These are phyloP conservation scores for Torulaspora quercuum DNA, from an alignment of 805 yeast genomes.

Conservation along the genomic window DNA sequence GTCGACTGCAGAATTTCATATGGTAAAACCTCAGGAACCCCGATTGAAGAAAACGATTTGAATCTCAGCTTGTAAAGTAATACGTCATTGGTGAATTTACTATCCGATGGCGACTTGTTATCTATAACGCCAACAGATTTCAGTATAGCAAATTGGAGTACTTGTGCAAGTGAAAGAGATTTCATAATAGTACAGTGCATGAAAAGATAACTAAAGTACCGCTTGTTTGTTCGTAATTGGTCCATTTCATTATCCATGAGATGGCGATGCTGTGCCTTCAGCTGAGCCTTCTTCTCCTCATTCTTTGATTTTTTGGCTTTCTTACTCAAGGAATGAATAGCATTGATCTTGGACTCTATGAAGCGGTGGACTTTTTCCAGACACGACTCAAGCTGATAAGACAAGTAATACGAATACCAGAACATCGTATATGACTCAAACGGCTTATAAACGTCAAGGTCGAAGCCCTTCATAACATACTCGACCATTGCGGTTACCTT, in stretches of 20 bases:
- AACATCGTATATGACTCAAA: constrained; percentile 67
- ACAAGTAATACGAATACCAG: constrained; percentile 61
- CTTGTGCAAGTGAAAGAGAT: constrained; percentile 36
- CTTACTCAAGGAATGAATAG: constrained; percentile 37
- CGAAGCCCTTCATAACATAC: constrained; percentile 69
- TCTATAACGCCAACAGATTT: constrained; percentile 28
- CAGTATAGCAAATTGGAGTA: constrained; percentile 33
- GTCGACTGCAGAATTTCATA: constrained; percentile 35
- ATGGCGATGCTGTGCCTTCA: constrained; percentile 36
- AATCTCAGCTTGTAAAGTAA: constrained; percentile 55
- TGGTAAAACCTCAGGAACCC: constrained; percentile 65
- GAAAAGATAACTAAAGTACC: constrained; percentile 27
- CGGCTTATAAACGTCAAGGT: constrained; percentile 64
- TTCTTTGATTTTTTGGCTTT: constrained; percentile 48
- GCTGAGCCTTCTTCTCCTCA: constrained; percentile 46
- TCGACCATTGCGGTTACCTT: constrained; percentile 72
- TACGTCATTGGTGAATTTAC: constrained; percentile 30
- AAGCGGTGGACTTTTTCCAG: constrained; percentile 35
- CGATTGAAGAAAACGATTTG: constrained; percentile 77
- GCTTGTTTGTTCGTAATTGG: constrained; percentile 30
- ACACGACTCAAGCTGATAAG: constrained; percentile 47
- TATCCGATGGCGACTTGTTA: constrained; percentile 26
- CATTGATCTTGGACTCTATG: constrained; percentile 36
- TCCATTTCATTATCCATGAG: constrained; percentile 39
- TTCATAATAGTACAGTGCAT: constrained; percentile 28